These are phyloP conservation scores for Suhomyces vadensis DNA, from an alignment of 805 yeast genomes.

Conservation along the genomic window DNA sequence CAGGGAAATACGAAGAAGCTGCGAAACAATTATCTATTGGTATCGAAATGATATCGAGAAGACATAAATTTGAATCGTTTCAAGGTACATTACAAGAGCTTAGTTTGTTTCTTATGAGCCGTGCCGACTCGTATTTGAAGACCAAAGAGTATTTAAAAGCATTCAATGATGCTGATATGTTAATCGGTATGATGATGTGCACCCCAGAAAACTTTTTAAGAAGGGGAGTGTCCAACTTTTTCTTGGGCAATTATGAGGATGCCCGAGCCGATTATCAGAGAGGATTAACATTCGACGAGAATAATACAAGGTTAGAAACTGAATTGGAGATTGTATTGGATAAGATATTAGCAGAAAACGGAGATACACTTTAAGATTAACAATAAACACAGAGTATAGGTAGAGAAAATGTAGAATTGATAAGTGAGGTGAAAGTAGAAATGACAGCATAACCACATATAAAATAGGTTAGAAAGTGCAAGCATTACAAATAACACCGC, in stretches of 20 bases:
- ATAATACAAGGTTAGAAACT: constrained; percentile 48
- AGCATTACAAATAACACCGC: too few relatives aligned
- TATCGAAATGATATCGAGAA: constrained; percentile 63
- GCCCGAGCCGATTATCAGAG: constrained; percentile 71
- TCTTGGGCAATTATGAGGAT: constrained; percentile 60
- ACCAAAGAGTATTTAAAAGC: constrained; percentile 58
- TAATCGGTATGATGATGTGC: constrained; percentile 56
- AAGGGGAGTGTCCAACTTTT: constrained; percentile 62
- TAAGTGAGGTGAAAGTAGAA: too few relatives aligned
- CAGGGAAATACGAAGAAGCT: constrained; percentile 57
- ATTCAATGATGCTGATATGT: constrained; percentile 66
- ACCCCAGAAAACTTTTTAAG: constrained; percentile 72
- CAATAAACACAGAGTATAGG: neutral
- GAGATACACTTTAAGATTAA: constrained; percentile 41
- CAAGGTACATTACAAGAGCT: constrained; percentile 71
- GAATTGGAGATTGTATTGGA: constrained; percentile 50
- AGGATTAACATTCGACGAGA: constrained; percentile 64
- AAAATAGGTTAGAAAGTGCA: too few relatives aligned
- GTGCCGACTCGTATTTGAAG: constrained; percentile 68
- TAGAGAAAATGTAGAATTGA: neutral
- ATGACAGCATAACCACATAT: neutral
- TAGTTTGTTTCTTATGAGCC: constrained; percentile 62
- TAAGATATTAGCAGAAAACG: constrained; percentile 57
- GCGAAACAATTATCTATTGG: constrained; percentile 65
- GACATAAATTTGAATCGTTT: constrained; percentile 74